Conservation (phyloP, 2,329 filamentous ascomycete genomes). For the Exophiala alcalophila region DNA sequence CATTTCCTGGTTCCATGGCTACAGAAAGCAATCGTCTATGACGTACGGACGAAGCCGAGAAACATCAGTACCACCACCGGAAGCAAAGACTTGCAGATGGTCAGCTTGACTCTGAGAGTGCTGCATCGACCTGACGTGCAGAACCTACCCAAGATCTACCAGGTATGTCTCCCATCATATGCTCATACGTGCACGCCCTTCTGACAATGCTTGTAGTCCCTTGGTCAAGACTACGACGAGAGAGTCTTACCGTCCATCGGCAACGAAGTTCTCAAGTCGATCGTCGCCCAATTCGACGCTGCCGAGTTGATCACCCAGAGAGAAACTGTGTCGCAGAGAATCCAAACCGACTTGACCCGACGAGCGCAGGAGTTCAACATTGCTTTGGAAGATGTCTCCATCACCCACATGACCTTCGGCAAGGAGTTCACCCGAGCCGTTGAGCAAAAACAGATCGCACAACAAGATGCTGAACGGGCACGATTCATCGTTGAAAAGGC, state of each 20-base stretch:
- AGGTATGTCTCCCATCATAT: slow-evolving; percentile 58
- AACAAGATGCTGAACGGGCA: slow-evolving; percentile 96
- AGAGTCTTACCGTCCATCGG: slow-evolving; percentile 96
- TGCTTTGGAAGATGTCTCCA: slow-evolving; percentile 95
- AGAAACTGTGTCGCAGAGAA: slow-evolving; percentile 92
- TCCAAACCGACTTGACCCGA: slow-evolving; percentile 85
- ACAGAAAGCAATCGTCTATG: slow-evolving; percentile 90
- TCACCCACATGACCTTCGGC: slow-evolving; percentile 99
- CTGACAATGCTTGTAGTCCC: slow-evolving; percentile 61
- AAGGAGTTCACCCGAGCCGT: slow-evolving; percentile 98
- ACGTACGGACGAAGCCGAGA: slow-evolving; percentile 94
- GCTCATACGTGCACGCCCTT: neutral
- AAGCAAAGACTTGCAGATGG: slow-evolving; percentile 99
- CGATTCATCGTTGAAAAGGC: slow-evolving; percentile 98
- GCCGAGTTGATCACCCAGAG: slow-evolving; percentile 98
- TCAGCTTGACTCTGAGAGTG: slow-evolving; percentile 93
- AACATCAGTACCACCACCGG: slow-evolving; percentile 98
- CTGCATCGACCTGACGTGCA: slow-evolving; percentile 91
- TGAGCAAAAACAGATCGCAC: slow-evolving; percentile 99
- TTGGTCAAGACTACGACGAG: slow-evolving; percentile 98
- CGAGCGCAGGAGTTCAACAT: slow-evolving; percentile 98
- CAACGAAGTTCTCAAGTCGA: slow-evolving; percentile 98
- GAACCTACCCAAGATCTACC: slow-evolving; percentile 94
- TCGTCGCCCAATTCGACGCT: slow-evolving; percentile 98
- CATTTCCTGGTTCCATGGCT: slow-evolving; percentile 96